A percentile compares a stretch with the other conserved stretches of the same genome.
phyloP scores from a whole-genome alignment of 192 early-diverging fungal species.

The Coemansia sp. region DNA sequence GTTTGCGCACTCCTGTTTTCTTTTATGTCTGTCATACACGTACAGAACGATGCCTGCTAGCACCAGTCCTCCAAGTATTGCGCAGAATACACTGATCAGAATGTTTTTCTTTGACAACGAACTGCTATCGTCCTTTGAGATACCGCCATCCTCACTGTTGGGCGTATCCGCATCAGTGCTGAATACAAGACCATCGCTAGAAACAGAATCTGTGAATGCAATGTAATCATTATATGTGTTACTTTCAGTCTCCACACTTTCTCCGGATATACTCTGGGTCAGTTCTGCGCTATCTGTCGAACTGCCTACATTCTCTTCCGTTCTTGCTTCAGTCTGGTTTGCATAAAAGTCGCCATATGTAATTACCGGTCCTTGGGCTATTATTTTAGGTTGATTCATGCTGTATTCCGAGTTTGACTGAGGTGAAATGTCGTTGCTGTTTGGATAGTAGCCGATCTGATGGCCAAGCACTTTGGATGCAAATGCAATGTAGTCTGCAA shows the following conservation, averaged over 20 bases:
- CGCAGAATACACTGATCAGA: neutral
- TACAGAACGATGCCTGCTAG: neutral
- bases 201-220: too few species aligned
- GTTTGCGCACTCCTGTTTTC: too few species aligned
- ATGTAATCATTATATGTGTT: too few species aligned
- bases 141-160: neutral
- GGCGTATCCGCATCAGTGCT: too few species aligned
- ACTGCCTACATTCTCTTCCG: neutral
- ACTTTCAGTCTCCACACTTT: too few species aligned
- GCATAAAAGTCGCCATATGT: neutral
- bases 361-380: neutral
- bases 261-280: too few species aligned
- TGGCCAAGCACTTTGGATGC: slow-evolving; percentile 3
- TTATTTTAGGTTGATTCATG: neutral
- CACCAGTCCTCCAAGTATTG: neutral
- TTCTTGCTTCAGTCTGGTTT: neutral
- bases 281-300: too few species aligned
- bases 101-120: neutral
- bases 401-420: neutral
- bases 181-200: too few species aligned
- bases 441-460: neutral
- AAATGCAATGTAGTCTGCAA: slow-evolving; percentile 9
- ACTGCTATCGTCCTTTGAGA: neutral
- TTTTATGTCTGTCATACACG: neutral
- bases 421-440: neutral